Percentiles rank a stretch among this genome's conserved stretches.
phyloP scores from a whole-genome alignment of 1,139 yeast species.

The Candida tetrigidarum region DNA sequence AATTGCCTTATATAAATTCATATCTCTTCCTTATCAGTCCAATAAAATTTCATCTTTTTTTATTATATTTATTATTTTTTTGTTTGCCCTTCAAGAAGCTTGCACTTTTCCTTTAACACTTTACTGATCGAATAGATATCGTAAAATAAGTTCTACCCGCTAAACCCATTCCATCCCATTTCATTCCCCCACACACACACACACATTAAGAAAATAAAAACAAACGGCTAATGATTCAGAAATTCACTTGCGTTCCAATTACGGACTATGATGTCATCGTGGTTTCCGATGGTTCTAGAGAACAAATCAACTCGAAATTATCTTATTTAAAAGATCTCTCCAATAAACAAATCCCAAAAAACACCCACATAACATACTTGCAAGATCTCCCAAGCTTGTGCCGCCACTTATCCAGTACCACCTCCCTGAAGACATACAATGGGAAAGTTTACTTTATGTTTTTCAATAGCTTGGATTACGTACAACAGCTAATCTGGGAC shows the following conservation, averaged over 20 bases:
- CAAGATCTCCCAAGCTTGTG: constrained; percentile 1
- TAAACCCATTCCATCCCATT: too few relatives aligned
- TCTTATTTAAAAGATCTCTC: constrained; percentile 23
- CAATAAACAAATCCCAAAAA: background rate
- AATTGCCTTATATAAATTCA: constrained; percentile 15
- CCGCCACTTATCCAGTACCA: background rate
- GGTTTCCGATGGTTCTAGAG: constrained; percentile 39
- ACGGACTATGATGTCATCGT: constrained; percentile 39
- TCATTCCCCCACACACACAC: too few relatives aligned
- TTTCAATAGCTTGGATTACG: constrained; percentile 39
- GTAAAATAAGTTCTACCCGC: background rate
- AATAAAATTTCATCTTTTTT: constrained; percentile 14
- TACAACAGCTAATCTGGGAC: constrained; percentile 36
- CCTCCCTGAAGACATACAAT: background rate
- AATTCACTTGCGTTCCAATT: constrained; percentile 39
- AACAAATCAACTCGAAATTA: constrained; percentile 35
- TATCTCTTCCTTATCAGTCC: constrained; percentile 18
- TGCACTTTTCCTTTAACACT: background rate
- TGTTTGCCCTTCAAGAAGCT: background rate
- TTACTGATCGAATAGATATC: background rate
- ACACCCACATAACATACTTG: background rate
- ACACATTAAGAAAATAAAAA: too few relatives aligned
- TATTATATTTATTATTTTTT: background rate
- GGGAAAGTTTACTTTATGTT: constrained; percentile 46
- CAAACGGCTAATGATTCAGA: constrained; percentile 46